A percentile compares a stretch with the other conserved stretches of the same genome.
Evolutionary conservation across 2,329 filamentous ascomycete species (phyloP).

Genomic region (Scytalidium sp.): DNA sequence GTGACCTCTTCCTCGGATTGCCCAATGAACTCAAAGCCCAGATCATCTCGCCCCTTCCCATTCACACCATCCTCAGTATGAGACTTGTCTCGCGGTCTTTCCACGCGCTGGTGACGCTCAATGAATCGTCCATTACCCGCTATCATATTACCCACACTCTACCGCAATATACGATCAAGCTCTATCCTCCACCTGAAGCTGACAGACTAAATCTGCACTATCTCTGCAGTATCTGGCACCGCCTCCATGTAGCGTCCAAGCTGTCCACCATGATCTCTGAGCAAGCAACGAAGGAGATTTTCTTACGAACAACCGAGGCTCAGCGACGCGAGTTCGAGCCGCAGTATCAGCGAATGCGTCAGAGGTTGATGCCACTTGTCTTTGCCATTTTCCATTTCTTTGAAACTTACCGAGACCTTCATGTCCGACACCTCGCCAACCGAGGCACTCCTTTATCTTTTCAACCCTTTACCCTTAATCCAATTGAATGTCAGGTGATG

Average conservation of each 20-base stretch:
- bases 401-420: slow-evolving; percentile 59
- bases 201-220: slow-evolving; percentile 54
- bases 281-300: slow-evolving; percentile 64
- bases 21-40: slow-evolving; percentile 63
- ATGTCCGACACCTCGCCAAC: slow-evolving; percentile 53
- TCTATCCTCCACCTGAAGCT: slow-evolving; percentile 53
- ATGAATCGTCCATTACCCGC: slow-evolving; percentile 59
- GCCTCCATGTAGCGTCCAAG: slow-evolving; percentile 62
- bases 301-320: slow-evolving; percentile 53
- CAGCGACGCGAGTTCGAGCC: slow-evolving; percentile 56
- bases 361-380: slow-evolving; percentile 58
- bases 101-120: slow-evolving; percentile 56
- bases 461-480: slow-evolving; percentile 58
- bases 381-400: slow-evolving; percentile 69
- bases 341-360: slow-evolving; percentile 61
- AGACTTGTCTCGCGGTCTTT: slow-evolving; percentile 56
- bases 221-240: slow-evolving; percentile 63
- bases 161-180: slow-evolving; percentile 55
- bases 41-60: slow-evolving; percentile 56
- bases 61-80: slow-evolving; percentile 58
- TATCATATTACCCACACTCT: slow-evolving; percentile 59
- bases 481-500: slow-evolving; percentile 61
- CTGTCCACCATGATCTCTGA: slow-evolving; percentile 60
- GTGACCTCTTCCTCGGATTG: slow-evolving; percentile 54
- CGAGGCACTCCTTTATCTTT: slow-evolving; percentile 47